Percentiles rank a stretch among this genome's conserved stretches.
Conservation (phyloP, 2,329 filamentous ascomycete species). For the Cercospora beticola region DNA sequence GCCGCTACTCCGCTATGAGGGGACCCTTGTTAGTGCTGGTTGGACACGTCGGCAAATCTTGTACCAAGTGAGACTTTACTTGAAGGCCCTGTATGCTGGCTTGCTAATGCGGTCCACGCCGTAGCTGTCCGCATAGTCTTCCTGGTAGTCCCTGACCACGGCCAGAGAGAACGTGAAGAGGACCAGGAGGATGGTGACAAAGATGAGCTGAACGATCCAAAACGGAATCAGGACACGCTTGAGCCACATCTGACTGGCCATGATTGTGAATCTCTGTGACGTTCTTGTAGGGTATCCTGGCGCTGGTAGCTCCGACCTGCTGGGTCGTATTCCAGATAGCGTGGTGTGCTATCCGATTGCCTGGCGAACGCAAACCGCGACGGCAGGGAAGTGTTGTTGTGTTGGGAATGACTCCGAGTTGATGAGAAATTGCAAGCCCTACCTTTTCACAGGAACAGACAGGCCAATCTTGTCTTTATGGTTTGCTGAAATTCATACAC, state of each 20-base stretch:
- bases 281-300: constrained; percentile 4
- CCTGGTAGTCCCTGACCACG: constrained; percentile 6
- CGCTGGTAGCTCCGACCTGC: neutral
- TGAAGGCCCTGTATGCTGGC: constrained; percentile 13
- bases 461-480: neutral
- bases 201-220: constrained; percentile 30
- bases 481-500: neutral
- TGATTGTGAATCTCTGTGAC: constrained; percentile 10
- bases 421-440: neutral
- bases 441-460: neutral
- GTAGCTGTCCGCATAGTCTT: constrained; percentile 7
- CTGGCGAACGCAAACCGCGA: neutral
- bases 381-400: constrained; percentile 2
- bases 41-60: constrained; percentile 18
- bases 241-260: constrained; percentile 30
- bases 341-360: constrained; percentile 1
- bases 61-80: constrained; percentile 19
- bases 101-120: constrained; percentile 4
- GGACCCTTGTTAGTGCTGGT: constrained; percentile 23
- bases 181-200: constrained; percentile 23
- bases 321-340: constrained; percentile 4
- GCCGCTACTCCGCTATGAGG: constrained; percentile 24
- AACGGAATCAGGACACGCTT: constrained; percentile 35
- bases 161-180: constrained; percentile 9
- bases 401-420: neutral